A percentile compares a stretch with the other conserved stretches of the same genome.
Conservation (phyloP, 306 rosid species). For the Fragaria ananassa region DNA sequence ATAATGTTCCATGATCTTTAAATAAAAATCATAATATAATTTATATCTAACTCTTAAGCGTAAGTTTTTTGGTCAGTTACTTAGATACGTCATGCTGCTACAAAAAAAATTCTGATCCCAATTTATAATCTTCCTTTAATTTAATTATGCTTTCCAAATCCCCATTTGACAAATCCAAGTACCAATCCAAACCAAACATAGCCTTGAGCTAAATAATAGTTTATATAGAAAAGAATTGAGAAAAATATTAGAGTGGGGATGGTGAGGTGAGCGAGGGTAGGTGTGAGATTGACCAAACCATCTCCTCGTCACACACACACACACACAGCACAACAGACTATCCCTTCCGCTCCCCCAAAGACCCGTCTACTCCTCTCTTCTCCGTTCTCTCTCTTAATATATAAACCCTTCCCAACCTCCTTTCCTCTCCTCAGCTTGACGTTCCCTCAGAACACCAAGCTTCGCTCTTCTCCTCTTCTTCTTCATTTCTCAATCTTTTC, state of each 20-base stretch:
- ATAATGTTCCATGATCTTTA: too few relatives aligned
- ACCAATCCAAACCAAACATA: background rate
- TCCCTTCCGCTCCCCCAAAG: constrained; percentile 8
- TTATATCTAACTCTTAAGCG: too few relatives aligned
- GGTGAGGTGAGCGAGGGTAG: constrained; percentile 47
- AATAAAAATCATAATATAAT: too few relatives aligned
- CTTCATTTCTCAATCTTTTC: background rate
- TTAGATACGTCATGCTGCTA: too few relatives aligned
- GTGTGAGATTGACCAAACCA: constrained; percentile 69
- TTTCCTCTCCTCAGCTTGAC: constrained; percentile 66
- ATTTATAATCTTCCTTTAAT: too few relatives aligned
- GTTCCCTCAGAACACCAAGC: constrained; percentile 82
- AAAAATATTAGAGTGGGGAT: background rate
- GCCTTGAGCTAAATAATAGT: background rate
- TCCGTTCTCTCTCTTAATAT: constrained; percentile 25
- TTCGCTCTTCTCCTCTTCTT: background rate
- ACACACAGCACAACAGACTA: constrained; percentile 22
- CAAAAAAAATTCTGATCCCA: too few relatives aligned
- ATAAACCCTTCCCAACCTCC: constrained; percentile 27
- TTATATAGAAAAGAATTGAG: background rate
- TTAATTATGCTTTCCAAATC: background rate
- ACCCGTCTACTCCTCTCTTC: constrained; percentile 4
- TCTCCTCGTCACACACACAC: constrained; percentile 27
- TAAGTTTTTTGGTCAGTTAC: too few relatives aligned
- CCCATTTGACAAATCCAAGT: background rate